Percentiles rank a stretch among this genome's conserved stretches.
Evolutionary conservation across 2,329 filamentous ascomycete genomes (phyloP).

Genomic region (Pseudocercospora crystallina): DNA sequence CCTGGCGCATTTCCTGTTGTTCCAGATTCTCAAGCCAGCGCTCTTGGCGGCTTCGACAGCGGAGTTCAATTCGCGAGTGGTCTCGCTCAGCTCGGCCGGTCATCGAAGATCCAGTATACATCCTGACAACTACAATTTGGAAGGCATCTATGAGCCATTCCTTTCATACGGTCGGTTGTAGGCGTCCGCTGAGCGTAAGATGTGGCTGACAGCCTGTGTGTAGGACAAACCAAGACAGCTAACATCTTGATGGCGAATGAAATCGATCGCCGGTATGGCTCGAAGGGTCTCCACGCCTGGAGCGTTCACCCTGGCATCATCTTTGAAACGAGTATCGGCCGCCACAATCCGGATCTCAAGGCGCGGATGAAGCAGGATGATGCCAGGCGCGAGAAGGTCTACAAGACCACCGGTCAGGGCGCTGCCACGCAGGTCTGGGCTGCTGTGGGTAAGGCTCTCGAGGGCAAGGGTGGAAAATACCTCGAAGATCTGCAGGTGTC

Average conservation of each 20-base stretch:
- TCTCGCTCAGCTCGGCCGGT: slow-evolving; percentile 46
- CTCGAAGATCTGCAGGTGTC: slow-evolving; percentile 30
- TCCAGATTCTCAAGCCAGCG: slow-evolving; percentile 49
- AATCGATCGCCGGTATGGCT: slow-evolving; percentile 51
- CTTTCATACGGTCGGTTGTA: slow-evolving; percentile 40
- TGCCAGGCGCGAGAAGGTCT: background rate
- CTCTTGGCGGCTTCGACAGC: slow-evolving; percentile 33
- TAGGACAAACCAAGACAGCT: slow-evolving; percentile 49
- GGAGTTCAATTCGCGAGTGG: slow-evolving; percentile 42
- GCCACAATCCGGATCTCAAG: background rate
- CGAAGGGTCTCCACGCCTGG: slow-evolving; percentile 45
- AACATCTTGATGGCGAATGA: slow-evolving; percentile 54
- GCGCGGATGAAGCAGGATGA: background rate
- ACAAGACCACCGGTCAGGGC: slow-evolving; percentile 42
- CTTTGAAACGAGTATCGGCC: slow-evolving; percentile 1
- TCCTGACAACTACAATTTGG: slow-evolving; percentile 36
- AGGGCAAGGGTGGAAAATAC: slow-evolving; percentile 50
- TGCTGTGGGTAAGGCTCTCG: slow-evolving; percentile 39
- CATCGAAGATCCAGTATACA: slow-evolving; percentile 37
- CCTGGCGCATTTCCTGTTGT: slow-evolving; percentile 54
- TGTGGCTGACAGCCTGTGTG: no score
- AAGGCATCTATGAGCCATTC: slow-evolving; percentile 20
- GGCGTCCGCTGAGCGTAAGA: no score
- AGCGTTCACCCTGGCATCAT: slow-evolving; percentile 43
- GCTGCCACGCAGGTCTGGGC: slow-evolving; percentile 52